Percentiles rank a stretch among this genome's conserved stretches.
Evolutionary conservation across 495 filamentous ascomycete genomes (phyloP).

Genomic region (Bombardia bombarda): DNA sequence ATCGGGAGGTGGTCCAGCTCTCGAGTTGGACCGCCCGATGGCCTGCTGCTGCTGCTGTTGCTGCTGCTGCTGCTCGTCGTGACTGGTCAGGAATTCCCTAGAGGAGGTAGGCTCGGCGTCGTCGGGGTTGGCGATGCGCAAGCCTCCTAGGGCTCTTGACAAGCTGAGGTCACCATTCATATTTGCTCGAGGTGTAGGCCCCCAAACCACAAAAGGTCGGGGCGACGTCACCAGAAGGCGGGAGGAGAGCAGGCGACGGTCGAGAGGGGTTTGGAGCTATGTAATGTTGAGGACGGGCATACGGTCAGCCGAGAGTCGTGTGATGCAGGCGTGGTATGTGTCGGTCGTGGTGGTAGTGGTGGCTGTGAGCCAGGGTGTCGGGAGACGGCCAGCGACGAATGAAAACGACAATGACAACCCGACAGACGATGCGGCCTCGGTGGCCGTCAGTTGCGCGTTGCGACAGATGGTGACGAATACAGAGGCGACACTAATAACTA

Average conservation of each 20-base stretch:
- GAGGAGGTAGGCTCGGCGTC: slow-evolving; percentile 56
- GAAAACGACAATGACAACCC: not conserved
- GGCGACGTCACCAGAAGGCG: slow-evolving; percentile 8
- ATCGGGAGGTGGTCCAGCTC: slow-evolving; percentile 3
- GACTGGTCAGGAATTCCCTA: slow-evolving; percentile 30
- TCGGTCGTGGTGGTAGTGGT: not conserved
- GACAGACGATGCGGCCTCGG: not conserved
- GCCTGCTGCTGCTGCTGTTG: too few relatives aligned
- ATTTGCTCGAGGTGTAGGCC: slow-evolving; percentile 7
- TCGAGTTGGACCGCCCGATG: slow-evolving; percentile 1
- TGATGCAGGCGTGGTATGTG: not conserved
- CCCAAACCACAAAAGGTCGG: not conserved
- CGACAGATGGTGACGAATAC: too few relatives aligned
- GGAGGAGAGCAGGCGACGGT: slow-evolving; percentile 1
- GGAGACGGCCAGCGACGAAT: slow-evolving; percentile 11
- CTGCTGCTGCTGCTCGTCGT: too few relatives aligned
- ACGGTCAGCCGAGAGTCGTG: too few relatives aligned
- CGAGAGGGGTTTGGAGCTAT: not conserved
- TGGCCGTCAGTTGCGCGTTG: slow-evolving; percentile 3
- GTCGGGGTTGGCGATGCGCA: slow-evolving; percentile 97
- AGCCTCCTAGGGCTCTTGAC: slow-evolving; percentile 83
- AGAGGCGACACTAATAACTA: too few relatives aligned
- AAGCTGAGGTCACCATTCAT: slow-evolving; percentile 94
- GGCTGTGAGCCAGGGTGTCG: not conserved
- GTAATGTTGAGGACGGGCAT: slow-evolving; percentile 2